A percentile compares a stretch with the other conserved stretches of the same genome.
Conservation (phyloP, 2,329 filamentous ascomycete genomes). For the Phoma sp. region DNA sequence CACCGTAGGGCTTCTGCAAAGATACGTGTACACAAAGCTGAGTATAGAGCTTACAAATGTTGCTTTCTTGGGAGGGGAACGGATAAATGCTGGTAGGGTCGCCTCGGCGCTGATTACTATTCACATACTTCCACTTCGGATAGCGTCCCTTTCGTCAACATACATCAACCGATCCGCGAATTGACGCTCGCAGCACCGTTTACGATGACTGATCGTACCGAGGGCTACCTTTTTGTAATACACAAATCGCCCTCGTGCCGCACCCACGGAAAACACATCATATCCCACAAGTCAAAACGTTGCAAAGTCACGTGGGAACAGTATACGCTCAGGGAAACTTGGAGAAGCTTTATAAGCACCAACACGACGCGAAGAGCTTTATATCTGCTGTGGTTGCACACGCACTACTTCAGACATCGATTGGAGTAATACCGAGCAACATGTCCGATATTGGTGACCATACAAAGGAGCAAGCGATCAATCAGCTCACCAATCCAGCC, state of each 20-base stretch:
- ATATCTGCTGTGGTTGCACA: background rate
- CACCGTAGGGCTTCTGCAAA: no score
- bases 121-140: constrained; percentile 4
- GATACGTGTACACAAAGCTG: no score
- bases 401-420: no score
- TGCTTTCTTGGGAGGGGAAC: no score
- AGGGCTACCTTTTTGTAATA: background rate
- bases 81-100: background rate
- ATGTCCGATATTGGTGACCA: background rate
- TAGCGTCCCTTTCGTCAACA: background rate
- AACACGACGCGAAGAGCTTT: background rate
- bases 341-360: background rate
- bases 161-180: background rate
- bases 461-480: background rate
- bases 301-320: background rate
- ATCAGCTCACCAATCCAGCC: background rate
- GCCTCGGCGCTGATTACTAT: constrained; percentile 8
- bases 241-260: background rate
- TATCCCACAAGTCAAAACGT: background rate
- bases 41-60: background rate
- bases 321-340: background rate
- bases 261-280: background rate
- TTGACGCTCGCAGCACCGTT: background rate
- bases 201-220: constrained; percentile 11
- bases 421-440: background rate